These are phyloP conservation scores for Ogataea ramenticola DNA, from an alignment of 805 yeast species.

Conservation along the genomic window DNA sequence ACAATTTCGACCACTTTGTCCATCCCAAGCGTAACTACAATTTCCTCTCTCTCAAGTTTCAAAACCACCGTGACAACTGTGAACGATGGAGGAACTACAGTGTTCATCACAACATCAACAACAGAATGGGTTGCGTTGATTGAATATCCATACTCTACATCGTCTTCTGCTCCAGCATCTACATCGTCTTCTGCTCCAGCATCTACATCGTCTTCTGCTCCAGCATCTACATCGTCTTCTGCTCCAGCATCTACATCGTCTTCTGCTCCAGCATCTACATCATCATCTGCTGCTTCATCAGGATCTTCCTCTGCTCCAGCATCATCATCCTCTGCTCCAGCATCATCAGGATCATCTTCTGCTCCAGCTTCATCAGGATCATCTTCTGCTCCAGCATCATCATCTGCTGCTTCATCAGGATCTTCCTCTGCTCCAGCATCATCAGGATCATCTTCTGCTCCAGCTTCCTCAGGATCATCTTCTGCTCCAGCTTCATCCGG, in stretches of 20 bases:
- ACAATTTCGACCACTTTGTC: not conserved
- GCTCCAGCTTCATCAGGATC: not conserved
- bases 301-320: not conserved
- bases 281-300: not conserved
- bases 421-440: not conserved
- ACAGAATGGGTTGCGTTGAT: not conserved
- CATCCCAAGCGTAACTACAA: not conserved
- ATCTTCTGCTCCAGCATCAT: too few species aligned
- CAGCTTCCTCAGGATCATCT: too few species aligned
- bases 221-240: not conserved
- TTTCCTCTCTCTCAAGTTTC: not conserved
- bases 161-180: not conserved
- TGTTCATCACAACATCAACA: not conserved
- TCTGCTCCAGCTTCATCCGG: too few species aligned
- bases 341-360: not conserved
- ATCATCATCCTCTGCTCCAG: not conserved
- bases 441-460: not conserved
- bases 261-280: not conserved
- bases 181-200: not conserved
- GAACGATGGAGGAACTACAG: not conserved
- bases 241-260: not conserved
- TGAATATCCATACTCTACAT: not conserved
- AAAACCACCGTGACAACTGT: not conserved
- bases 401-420: not conserved
- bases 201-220: not conserved